These are phyloP conservation scores for Neopestalotiopsis clavispora DNA, from an alignment of 2,329 filamentous ascomycete genomes.

Conservation along the genomic window DNA sequence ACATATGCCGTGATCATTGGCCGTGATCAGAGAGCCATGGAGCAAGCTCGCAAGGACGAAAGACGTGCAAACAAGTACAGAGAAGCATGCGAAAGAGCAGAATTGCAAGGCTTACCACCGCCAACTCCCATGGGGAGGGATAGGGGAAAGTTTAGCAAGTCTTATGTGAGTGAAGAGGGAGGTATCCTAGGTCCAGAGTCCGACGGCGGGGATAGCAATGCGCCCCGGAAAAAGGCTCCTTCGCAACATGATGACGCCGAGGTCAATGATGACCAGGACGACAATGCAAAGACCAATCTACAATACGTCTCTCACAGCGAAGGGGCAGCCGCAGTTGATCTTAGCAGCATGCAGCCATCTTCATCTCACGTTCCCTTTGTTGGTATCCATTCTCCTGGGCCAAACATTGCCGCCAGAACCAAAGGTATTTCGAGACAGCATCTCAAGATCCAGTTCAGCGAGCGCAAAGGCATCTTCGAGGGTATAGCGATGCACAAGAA, in stretches of 20 bases:
- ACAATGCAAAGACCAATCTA: constrained; percentile 58
- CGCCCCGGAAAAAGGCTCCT: constrained; percentile 49
- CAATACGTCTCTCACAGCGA: constrained; percentile 66
- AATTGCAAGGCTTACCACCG: constrained; percentile 53
- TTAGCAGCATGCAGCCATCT: constrained; percentile 63
- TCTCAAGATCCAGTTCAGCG: constrained; percentile 73
- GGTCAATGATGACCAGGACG: constrained; percentile 38
- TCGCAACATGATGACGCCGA: constrained; percentile 48
- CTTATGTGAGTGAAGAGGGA: constrained; percentile 72
- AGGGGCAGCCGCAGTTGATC: constrained; percentile 63
- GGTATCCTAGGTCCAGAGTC: constrained; percentile 70
- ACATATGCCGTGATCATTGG: constrained; percentile 75
- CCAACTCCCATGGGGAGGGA: constrained; percentile 55
- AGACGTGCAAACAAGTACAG: constrained; percentile 51
- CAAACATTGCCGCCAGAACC: constrained; percentile 64
- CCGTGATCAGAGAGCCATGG: constrained; percentile 67
- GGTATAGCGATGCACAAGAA: constrained; percentile 67
- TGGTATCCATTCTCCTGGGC: constrained; percentile 73
- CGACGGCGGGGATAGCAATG: constrained; percentile 55
- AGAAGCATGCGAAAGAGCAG: constrained; percentile 51
- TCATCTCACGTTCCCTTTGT: constrained; percentile 68
- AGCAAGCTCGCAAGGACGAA: constrained; percentile 58
- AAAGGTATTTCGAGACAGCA: constrained; percentile 78
- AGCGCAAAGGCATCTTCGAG: constrained; percentile 66
- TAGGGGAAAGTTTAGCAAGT: constrained; percentile 62